phyloP scores from a whole-genome alignment of 352 stramenopile species.

The Phytopythium chamaehyphon region DNA sequence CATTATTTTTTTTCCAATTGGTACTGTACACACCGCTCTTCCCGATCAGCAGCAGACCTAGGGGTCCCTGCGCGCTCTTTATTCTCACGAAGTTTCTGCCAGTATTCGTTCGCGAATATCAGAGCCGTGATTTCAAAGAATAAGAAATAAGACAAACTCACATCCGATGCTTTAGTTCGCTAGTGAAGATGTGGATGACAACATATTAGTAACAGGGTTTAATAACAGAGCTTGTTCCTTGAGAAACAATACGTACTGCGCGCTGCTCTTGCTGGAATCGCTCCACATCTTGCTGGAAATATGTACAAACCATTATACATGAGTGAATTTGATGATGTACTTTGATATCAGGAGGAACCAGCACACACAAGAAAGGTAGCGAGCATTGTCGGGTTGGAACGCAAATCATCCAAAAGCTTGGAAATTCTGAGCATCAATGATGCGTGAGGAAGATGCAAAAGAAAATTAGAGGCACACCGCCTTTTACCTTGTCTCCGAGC shows the following conservation, averaged over 20 bases:
- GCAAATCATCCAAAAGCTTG: constrained; percentile 48
- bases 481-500: constrained; percentile 12
- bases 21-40: constrained; percentile 17
- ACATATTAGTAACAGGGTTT: neutral
- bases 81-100: constrained; percentile 64
- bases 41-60: constrained; percentile 13
- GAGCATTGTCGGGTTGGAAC: constrained; percentile 48
- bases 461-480: no score
- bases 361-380: constrained; percentile 41
- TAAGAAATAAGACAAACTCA: neutral
- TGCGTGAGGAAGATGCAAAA: no score
- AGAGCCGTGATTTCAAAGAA: neutral
- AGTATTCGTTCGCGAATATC: neutral
- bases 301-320: neutral
- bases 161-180: neutral
- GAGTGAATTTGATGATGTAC: no score
- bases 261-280: constrained; percentile 36
- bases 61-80: constrained; percentile 31
- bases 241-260: constrained; percentile 17
- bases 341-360: no score
- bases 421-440: no score
- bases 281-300: constrained; percentile 32
- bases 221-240: neutral
- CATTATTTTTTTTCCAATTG: no score
- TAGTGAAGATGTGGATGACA: no score